These are phyloP conservation scores for Picochlorum sp. DNA, from an alignment of 139 green algal species.

Conservation along the genomic window DNA sequence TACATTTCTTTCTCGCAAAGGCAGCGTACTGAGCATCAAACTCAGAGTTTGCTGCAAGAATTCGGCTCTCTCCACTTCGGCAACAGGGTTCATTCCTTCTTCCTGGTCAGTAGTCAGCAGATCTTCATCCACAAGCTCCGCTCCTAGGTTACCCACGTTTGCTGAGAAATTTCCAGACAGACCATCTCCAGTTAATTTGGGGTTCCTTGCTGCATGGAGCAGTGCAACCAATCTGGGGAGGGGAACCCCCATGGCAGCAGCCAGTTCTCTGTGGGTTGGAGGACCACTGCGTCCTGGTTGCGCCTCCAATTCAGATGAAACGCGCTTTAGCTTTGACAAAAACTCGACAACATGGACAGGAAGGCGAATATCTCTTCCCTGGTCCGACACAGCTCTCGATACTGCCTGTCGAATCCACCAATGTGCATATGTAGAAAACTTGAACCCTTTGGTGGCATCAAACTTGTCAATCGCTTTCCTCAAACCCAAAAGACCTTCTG, in stretches of 20 bases:
- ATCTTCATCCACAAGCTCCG: not conserved
- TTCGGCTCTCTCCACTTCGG: not conserved
- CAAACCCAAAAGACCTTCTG: constrained; percentile 46
- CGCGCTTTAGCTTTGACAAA: constrained; percentile 12
- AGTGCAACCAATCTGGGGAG: constrained; percentile 14
- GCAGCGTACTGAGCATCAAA: constrained; percentile 49
- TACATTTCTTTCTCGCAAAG: constrained; percentile 56
- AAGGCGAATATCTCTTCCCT: constrained; percentile 50
- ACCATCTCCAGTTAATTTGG: not conserved
- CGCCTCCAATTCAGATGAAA: not conserved
- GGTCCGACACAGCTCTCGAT: constrained; percentile 58
- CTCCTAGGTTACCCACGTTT: not conserved
- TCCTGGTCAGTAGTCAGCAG: constrained; percentile 25
- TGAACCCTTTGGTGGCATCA: constrained; percentile 62
- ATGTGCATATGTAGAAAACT: constrained; percentile 78
- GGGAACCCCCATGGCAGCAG: constrained; percentile 14
- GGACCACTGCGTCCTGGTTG: constrained; percentile 3
- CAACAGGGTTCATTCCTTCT: not conserved
- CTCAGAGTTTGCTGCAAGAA: constrained; percentile 38
- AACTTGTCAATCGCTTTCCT: constrained; percentile 58
- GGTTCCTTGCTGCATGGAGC: constrained; percentile 9
- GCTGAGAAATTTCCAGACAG: not conserved
- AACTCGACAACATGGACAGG: constrained; percentile 43
- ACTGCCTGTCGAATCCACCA: constrained; percentile 83
- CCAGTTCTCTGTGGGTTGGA: constrained; percentile 15